Conservation (phyloP, 805 yeast genomes). For the Maudiozyma saulgeensis region DNA sequence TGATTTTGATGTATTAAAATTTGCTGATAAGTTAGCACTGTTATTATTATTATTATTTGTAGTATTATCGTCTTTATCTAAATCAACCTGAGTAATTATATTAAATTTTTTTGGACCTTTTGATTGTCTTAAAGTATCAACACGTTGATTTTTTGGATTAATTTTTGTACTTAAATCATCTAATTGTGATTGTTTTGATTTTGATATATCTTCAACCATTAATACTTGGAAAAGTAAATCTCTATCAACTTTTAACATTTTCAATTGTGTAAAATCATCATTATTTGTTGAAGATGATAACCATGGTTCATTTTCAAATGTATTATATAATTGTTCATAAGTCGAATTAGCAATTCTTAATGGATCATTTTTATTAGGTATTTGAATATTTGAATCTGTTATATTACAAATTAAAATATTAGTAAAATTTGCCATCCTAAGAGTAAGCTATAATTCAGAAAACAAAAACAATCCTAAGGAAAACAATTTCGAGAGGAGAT, state of each 20-base stretch:
- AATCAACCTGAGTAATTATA: conserved; percentile 41
- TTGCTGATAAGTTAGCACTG: not conserved
- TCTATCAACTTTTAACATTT: conserved; percentile 9
- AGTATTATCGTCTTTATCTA: conserved; percentile 29
- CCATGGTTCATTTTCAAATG: conserved; percentile 18
- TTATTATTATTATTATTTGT: conserved; percentile 2
- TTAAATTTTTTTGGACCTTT: conserved; percentile 15
- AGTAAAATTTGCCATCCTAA: too few species aligned
- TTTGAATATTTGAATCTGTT: conserved; percentile 8
- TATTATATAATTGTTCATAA: conserved; percentile 4
- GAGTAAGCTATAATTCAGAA: too few species aligned
- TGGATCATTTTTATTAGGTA: conserved; percentile 4
- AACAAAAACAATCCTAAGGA: too few species aligned
- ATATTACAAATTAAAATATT: not conserved
- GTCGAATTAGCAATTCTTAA: conserved; percentile 9
- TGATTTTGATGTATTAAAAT: not conserved
- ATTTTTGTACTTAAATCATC: conserved; percentile 44
- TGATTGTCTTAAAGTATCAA: conserved; percentile 38
- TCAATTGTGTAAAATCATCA: conserved; percentile 10
- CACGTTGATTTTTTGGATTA: conserved; percentile 52
- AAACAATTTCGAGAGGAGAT: too few species aligned
- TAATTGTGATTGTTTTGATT: conserved; percentile 41
- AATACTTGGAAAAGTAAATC: conserved; percentile 45
- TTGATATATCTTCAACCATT: conserved; percentile 44
- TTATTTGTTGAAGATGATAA: not conserved